A percentile compares a stretch with the other conserved stretches of the same genome.
Conservation (phyloP, 1,284 basidiomycete genomes). For the Ceratobasidium sp. region DNA sequence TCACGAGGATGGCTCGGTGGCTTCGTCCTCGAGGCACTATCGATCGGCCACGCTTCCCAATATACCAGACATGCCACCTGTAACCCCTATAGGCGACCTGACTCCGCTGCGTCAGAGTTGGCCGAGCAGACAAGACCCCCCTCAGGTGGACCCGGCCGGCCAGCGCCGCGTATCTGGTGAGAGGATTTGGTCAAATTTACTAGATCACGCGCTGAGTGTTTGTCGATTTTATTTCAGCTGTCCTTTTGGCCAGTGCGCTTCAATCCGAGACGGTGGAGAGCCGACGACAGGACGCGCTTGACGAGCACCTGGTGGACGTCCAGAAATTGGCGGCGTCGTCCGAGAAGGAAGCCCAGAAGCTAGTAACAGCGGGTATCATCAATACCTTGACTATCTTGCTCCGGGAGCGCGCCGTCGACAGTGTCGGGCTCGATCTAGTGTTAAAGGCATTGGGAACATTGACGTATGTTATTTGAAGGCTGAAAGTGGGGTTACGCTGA, state of each 20-base stretch:
- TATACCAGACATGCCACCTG: background rate
- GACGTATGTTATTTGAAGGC: constrained; percentile 25
- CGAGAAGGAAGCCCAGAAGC: constrained; percentile 45
- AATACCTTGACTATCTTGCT: constrained; percentile 44
- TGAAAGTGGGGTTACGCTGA: background rate
- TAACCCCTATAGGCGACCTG: background rate
- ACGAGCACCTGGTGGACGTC: constrained; percentile 35
- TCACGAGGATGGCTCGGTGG: constrained; percentile 1
- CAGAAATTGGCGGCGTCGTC: constrained; percentile 40
- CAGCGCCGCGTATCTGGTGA: constrained; percentile 23
- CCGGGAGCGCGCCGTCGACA: constrained; percentile 43
- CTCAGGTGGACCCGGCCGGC: background rate
- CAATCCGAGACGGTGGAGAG: constrained; percentile 44
- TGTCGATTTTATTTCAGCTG: background rate
- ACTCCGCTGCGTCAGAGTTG: background rate
- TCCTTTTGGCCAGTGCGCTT: constrained; percentile 43
- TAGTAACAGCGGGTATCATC: constrained; percentile 45
- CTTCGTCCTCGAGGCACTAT: background rate
- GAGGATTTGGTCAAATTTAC: background rate
- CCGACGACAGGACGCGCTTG: constrained; percentile 40
- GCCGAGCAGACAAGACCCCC: background rate
- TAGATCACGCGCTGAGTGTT: background rate
- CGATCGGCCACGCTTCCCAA: constrained; percentile 15
- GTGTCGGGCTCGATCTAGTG: constrained; percentile 44
- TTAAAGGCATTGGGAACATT: constrained; percentile 45